Base-by-base conservation (phyloP, 1,139 yeast genomes). In the Hanseniaspora gamundiae region DNA sequence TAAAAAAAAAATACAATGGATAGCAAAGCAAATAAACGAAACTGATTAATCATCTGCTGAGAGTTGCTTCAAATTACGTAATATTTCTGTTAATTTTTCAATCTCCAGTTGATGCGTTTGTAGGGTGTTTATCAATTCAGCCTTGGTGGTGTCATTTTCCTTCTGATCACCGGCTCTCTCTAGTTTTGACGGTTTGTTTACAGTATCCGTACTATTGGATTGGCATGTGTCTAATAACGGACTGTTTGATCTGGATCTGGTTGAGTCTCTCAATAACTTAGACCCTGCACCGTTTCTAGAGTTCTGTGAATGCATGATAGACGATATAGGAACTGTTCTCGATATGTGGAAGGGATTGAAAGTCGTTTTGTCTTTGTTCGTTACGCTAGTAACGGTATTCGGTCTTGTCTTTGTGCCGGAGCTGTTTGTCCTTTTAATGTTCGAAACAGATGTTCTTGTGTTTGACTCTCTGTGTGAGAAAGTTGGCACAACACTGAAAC, bases 401-500 rank as follows among this genome's bases (percentile, higher is more conserved):
- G 22, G 36, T 9, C 14, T 33, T 33, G 36, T 17, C 13, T 13
- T 33, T 11, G 13, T 17, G n/a, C 22, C n/a, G 19, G 36, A 17
- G 19, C 21, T 33, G 10, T 17, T 17, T 17, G 17, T 33, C 22
- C 36, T 33, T 19, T 19, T 17, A 9, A 17, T 11, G 10, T 3
- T 17, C 19, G 10, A 19, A 19, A 17, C 10, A 14, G 16, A 17
- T 11, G 13, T 19, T 33, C 21, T 33, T 17, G 13, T 2, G 10
- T 19, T 19, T 4, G 49, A 51, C 10, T 53, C 49, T 26, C 52
- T 47, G 2, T 69, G 62, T 4, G 85, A 85, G 0, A 83, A 83
- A 0, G 87, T 80, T 19, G 91, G 91, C 11, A 81, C 77, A 19
- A 80, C 82, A 2, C 81, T 74, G 54, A 77, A 80, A 52, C 78